Base-by-base conservation (phyloP, 352 stramenopile species). In the Pythium aristosporum region DNA sequence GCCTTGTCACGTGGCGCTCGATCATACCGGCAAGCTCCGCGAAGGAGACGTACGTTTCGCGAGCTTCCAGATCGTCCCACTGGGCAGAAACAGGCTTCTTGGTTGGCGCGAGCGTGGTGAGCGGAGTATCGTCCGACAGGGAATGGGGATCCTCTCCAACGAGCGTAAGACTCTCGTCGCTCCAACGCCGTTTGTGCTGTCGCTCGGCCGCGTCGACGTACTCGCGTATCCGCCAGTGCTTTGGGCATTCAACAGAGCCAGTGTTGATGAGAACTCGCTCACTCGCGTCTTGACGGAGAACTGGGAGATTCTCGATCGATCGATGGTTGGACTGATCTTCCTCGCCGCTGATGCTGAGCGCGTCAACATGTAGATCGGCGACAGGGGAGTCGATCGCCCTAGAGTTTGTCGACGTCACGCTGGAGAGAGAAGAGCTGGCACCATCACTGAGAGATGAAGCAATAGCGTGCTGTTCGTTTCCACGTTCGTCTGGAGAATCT, bases 1-100 rank as follows among this genome's bases (percentile, higher is more conserved):
- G 61, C 5, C 43, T 32, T 10, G 34, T 57, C 13, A 50, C 53
- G 55, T 58, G 49, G 11, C 5, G 13, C 0, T 71, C 44, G 7
- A 72, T 66, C 11, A 62, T 79, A 5, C 76, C 72, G 1, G 54
- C 66, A 3, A 74, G 67, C 2, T 79, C 79, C 16, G 46, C 54
- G 3, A 60, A 85, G 3, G 46, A 28, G 5, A 72, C 58, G 43
- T 72, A 72, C 41, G 16, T 39, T 25, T 68, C 59, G 6, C 34
- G 25, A 0, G 28, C 15, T 11, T 49, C 9, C 9, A 63, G 3
- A 9, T 63, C 9, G 8, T 56, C 32, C 23, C 47, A 37, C 10
- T 21, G 11, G n/a, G 57, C 37, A 6, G 21, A 25, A 20, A 41
- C 23, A 7, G 30, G 15, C 10, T 46, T 37, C 49, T 20, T 16